Conservation (phyloP, 2,329 filamentous ascomycete genomes). For the Alternaria infectoria region DNA sequence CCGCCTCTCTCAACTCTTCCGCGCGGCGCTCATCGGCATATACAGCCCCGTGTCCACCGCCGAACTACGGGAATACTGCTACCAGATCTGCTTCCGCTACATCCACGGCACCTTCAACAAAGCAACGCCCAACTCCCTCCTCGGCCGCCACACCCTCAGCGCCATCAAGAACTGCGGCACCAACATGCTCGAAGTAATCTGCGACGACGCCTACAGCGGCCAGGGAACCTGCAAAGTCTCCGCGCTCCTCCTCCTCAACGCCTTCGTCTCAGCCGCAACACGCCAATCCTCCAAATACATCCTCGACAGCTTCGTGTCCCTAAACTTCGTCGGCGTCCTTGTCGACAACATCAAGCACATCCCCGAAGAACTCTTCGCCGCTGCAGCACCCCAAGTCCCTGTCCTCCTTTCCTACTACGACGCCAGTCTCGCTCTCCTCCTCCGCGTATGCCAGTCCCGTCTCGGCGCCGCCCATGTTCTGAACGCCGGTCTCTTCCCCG, state of each 20-base stretch:
- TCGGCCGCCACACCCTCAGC: conserved; percentile 62
- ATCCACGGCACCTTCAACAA: conserved; percentile 69
- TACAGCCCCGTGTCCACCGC: conserved; percentile 73
- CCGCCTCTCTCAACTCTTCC: conserved; percentile 89
- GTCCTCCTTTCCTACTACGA: conserved; percentile 67
- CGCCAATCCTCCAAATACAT: conserved; percentile 75
- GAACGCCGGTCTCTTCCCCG: conserved; percentile 84
- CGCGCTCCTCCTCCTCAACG: conserved; percentile 82
- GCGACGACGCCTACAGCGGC: conserved; percentile 90
- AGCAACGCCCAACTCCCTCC: conserved; percentile 43
- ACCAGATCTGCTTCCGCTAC: conserved; percentile 89
- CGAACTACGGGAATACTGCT: conserved; percentile 81
- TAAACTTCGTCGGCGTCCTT: conserved; percentile 90
- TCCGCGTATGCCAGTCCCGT: conserved; percentile 83
- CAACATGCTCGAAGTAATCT: conserved; percentile 81
- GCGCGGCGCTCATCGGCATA: conserved; percentile 81
- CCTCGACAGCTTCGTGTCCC: conserved; percentile 77
- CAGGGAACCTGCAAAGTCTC: conserved; percentile 82
- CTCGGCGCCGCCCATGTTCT: conserved; percentile 86
- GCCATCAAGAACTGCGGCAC: conserved; percentile 82
- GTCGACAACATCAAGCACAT: conserved; percentile 85
- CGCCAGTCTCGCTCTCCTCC: conserved; percentile 79
- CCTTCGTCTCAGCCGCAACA: conserved; percentile 75
- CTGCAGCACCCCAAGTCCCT: conserved; percentile 56
- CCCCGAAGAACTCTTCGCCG: conserved; percentile 65